phyloP scores from a whole-genome alignment of 148 eudicot species.

The Cornus suecica region DNA sequence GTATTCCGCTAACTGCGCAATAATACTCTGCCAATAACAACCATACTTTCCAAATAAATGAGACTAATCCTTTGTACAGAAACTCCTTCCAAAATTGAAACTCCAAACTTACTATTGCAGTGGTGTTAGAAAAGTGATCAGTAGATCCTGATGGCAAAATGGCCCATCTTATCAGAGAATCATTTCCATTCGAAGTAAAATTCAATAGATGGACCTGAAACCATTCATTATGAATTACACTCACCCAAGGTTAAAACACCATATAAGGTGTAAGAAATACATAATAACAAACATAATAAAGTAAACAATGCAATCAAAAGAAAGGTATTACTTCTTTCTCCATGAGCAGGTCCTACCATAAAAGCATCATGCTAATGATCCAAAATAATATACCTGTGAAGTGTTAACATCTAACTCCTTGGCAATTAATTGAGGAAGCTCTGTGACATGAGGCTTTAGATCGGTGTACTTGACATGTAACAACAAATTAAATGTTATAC shows the following conservation, averaged over 20 bases:
- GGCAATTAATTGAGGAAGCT: conserved; percentile 58
- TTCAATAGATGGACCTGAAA: conserved; percentile 74
- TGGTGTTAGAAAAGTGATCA: conserved; percentile 49
- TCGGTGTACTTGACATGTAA: conserved; percentile 46
- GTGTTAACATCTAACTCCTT: conserved; percentile 53
- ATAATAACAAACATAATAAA: not conserved
- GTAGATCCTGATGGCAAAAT: conserved; percentile 66
- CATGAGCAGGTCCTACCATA: not conserved
- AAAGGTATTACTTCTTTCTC: no score
- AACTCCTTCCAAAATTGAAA: conserved; percentile 3
- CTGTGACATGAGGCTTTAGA: conserved; percentile 63
- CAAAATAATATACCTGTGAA: conserved; percentile 59
- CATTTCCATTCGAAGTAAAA: conserved; percentile 50
- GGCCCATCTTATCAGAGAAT: conserved; percentile 62
- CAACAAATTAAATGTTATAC: conserved; percentile 59
- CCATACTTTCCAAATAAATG: conserved; percentile 13
- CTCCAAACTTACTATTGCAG: conserved; percentile 54
- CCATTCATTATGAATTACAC: conserved; percentile 11
- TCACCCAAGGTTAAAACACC: conserved; percentile 3
- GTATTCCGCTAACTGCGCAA: conserved; percentile 58
- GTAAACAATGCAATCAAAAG: not conserved
- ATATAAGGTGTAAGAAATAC: not conserved
- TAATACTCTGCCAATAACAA: conserved; percentile 60
- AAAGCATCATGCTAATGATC: not conserved
- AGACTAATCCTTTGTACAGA: not conserved